Conservation (phyloP, 495 filamentous ascomycete species). For the Barbatosphaeria neglecta region DNA sequence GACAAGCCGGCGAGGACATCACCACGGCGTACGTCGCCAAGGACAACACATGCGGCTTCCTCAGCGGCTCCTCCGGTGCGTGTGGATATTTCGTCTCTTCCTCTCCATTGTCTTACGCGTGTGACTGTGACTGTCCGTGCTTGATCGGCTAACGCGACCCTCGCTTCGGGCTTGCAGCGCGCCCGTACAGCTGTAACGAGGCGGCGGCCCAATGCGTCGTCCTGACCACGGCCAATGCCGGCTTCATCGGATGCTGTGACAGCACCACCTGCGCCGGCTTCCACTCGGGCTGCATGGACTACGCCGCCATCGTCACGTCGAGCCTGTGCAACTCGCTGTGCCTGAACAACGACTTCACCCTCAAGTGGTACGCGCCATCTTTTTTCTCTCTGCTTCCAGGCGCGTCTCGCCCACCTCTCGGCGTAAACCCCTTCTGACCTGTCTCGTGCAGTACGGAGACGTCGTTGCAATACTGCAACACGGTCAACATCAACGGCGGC, state of each 20-base stretch:
- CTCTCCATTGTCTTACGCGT: too few species aligned
- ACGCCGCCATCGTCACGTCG: slow-evolving; percentile 4
- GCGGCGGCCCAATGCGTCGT: slow-evolving; percentile 10
- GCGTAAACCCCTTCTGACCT: too few species aligned
- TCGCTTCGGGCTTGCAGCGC: slow-evolving; percentile 2
- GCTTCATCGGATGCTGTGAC: slow-evolving; percentile 16
- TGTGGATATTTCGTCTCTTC: slow-evolving; percentile 2
- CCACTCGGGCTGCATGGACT: slow-evolving; percentile 16
- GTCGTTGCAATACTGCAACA: slow-evolving; percentile 9
- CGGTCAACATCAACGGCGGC: slow-evolving; percentile 12
- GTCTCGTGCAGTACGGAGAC: slow-evolving; percentile 11
- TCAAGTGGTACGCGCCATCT: slow-evolving; percentile 15
- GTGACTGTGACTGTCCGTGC: too few species aligned
- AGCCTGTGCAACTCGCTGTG: slow-evolving; percentile 15
- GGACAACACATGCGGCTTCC: slow-evolving; percentile 25
- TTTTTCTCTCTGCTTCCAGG: neutral
- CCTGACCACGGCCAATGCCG: slow-evolving; percentile 6
- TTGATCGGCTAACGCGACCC: neutral
- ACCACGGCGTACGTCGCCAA: slow-evolving; percentile 17
- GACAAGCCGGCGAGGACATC: slow-evolving; percentile 9
- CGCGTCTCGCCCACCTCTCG: neutral
- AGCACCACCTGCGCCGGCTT: slow-evolving; percentile 10
- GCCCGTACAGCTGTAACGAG: slow-evolving; percentile 11
- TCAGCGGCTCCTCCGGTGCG: slow-evolving; percentile 16
- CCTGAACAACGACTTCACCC: slow-evolving; percentile 12